Evolutionary conservation across 176 grass and related monocot species (phyloP).

Genomic region (Phoenix roebelenii): DNA sequence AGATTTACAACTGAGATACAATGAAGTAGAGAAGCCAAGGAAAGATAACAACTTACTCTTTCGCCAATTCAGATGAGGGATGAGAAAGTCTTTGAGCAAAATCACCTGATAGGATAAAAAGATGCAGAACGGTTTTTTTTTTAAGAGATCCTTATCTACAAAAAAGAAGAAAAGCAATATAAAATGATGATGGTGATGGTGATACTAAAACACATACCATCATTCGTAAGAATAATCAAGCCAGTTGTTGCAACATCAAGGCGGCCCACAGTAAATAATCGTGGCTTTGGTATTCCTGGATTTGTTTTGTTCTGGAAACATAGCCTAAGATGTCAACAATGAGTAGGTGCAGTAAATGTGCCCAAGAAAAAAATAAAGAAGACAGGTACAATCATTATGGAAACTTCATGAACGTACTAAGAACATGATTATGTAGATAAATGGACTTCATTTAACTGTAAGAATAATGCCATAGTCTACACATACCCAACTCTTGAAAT

Average conservation of each 20-base stretch:
- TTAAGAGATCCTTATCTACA: background rate
- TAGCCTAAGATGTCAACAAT: background rate
- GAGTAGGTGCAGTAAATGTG: background rate
- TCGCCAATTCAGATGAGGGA: conserved; percentile 83
- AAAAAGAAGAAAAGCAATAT: conserved; percentile 1
- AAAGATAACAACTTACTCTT: conserved; percentile 55
- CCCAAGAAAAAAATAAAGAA: too few relatives aligned
- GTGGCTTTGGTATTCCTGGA: conserved; percentile 72
- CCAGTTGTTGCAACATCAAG: conserved; percentile 93
- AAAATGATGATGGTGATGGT: conserved; percentile 2
- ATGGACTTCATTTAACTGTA: background rate
- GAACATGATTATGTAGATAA: background rate
- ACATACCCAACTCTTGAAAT: conserved; percentile 84
- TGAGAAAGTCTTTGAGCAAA: conserved; percentile 83
- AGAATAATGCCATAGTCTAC: conserved; percentile 19
- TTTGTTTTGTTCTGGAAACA: conserved; percentile 53
- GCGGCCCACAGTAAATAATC: conserved; percentile 82
- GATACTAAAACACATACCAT: conserved; percentile 40
- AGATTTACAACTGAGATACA: too few relatives aligned
- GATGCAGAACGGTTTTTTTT: conserved; percentile 2
- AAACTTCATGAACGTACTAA: background rate
- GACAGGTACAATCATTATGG: background rate
- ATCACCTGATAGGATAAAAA: conserved; percentile 37
- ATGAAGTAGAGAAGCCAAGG: conserved; percentile 6
- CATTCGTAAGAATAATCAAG: conserved; percentile 94